Conservation (phyloP, 257 asterid genomes). For the Eucommia ulmoides region DNA sequence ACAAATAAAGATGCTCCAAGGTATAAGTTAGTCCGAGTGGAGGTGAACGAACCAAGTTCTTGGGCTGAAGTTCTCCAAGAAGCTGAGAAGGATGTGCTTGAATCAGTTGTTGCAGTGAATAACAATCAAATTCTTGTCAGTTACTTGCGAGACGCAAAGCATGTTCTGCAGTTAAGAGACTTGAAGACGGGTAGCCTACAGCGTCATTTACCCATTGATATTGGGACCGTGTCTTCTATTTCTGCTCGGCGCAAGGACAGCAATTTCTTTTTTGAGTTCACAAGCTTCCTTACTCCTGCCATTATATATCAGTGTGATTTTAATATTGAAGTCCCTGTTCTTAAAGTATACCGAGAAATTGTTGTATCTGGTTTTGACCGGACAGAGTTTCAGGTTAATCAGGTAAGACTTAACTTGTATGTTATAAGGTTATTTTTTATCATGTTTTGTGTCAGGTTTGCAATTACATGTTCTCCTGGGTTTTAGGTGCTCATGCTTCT, state of each 20-base stretch:
- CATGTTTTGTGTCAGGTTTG: no score
- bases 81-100: conserved; percentile 71
- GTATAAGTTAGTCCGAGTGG: conserved; percentile 69
- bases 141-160: conserved; percentile 78
- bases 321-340: conserved; percentile 35
- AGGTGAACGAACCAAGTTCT: conserved; percentile 46
- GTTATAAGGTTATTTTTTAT: no score
- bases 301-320: conserved; percentile 62
- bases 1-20: conserved; percentile 91
- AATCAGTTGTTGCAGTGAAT: conserved; percentile 72
- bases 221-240: conserved; percentile 63
- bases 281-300: conserved; percentile 84
- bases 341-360: conserved; percentile 62
- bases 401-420: no score
- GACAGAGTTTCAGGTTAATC: conserved; percentile 54
- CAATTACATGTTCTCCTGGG: no score
- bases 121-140: conserved; percentile 47
- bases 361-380: conserved; percentile 74
- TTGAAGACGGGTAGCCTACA: conserved; percentile 60
- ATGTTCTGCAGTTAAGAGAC: conserved; percentile 78
- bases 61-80: conserved; percentile 71
- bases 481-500: no score
- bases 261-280: conserved; percentile 47
- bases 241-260: conserved; percentile 66
- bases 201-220: conserved; percentile 65